Percentiles rank a stretch among this genome's conserved stretches.
phyloP scores from a whole-genome alignment of 148 eudicot genomes.

The Hydrangea macrophylla region DNA sequence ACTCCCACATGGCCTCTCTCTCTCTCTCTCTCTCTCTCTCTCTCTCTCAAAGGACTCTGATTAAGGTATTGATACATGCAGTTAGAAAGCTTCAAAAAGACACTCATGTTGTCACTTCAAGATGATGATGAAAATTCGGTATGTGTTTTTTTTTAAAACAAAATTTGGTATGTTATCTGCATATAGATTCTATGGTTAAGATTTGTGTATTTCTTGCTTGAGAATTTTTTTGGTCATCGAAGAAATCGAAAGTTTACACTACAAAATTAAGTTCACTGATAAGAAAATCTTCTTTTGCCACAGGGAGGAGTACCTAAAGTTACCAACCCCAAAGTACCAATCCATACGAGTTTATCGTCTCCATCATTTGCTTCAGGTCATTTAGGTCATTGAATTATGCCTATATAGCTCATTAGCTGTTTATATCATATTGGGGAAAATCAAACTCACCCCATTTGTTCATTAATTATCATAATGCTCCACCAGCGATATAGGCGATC shows the following conservation, averaged over 20 bases:
- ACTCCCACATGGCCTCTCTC: no score
- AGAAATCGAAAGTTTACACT: no score
- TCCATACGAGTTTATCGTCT: conserved; percentile 32
- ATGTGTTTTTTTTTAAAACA: no score
- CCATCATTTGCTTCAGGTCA: conserved; percentile 43
- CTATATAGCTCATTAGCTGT: not conserved
- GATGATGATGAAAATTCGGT: conserved; percentile 76
- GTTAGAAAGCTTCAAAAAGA: conserved; percentile 86
- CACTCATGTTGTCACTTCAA: conserved; percentile 88
- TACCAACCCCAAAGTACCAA: conserved; percentile 22
- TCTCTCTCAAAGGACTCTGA: no score
- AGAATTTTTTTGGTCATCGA: no score
- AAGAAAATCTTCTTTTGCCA: conserved; percentile 7
- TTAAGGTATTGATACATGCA: conserved; percentile 25
- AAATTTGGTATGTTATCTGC: conserved; percentile 43
- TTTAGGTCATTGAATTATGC: not conserved
- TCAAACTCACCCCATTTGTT: not conserved
- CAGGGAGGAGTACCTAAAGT: conserved; percentile 42
- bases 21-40: no score
- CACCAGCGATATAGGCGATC: no score
- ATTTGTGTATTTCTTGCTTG: conserved; percentile 1
- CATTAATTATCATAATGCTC: no score
- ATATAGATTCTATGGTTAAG: not conserved
- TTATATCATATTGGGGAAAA: not conserved
- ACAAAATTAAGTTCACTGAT: not conserved